These are phyloP conservation scores for Suillus plorans DNA, from an alignment of 768 basidiomycete genomes.

Conservation along the genomic window DNA sequence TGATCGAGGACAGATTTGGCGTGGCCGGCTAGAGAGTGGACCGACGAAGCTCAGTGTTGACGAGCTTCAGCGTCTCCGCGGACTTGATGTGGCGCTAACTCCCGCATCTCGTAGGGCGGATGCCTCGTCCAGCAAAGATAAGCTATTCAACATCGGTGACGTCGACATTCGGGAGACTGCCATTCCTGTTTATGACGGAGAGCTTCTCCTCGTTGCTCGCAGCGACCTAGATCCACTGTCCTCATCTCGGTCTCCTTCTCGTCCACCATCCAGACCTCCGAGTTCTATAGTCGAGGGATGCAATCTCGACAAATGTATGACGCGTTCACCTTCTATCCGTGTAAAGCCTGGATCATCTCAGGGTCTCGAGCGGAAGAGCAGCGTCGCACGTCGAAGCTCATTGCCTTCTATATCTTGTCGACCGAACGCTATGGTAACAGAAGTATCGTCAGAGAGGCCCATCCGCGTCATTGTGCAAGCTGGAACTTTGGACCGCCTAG, in stretches of 20 bases:
- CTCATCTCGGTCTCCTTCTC: constrained; percentile 57
- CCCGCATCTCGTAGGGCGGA: constrained; percentile 17
- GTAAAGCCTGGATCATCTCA: constrained; percentile 71
- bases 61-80: constrained; percentile 60
- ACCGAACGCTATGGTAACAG: constrained; percentile 55
- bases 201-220: constrained; percentile 70
- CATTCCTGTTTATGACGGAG: constrained; percentile 74
- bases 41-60: constrained; percentile 45
- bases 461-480: constrained; percentile 77
- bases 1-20: constrained; percentile 62
- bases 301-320: constrained; percentile 39
- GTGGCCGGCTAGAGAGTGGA: constrained; percentile 69
- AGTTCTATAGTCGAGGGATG: constrained; percentile 54
- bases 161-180: constrained; percentile 61
- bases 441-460: constrained; percentile 67
- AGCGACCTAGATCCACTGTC: constrained; percentile 43
- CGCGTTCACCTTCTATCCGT: constrained; percentile 72
- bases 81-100: constrained; percentile 46
- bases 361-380: constrained; percentile 74
- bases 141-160: constrained; percentile 37
- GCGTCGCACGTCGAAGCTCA: constrained; percentile 71
- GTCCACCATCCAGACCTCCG: constrained; percentile 66
- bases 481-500: constrained; percentile 72
- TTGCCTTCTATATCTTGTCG: constrained; percentile 73
- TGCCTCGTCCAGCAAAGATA: constrained; percentile 22